These are phyloP conservation scores for Fusarium dlaminii DNA, from an alignment of 2,329 filamentous ascomycete species.

Conservation along the genomic window DNA sequence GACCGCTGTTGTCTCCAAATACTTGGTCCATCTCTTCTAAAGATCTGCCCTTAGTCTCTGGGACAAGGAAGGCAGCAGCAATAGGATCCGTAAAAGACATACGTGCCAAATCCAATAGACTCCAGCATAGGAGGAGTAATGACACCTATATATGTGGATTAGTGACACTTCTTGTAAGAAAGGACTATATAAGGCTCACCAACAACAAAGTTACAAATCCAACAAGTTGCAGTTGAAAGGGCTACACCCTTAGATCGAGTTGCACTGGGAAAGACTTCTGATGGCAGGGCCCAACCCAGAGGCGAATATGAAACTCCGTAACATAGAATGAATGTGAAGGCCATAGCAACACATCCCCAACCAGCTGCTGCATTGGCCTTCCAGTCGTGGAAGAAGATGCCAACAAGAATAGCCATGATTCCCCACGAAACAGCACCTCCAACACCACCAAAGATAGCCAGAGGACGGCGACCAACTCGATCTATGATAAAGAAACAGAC, in stretches of 20 bases:
- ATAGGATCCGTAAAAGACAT: not conserved
- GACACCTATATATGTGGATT: not conserved
- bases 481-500: conserved; percentile 27
- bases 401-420: conserved; percentile 64
- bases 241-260: not conserved
- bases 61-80: conserved; percentile 60
- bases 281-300: not conserved
- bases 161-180: not conserved
- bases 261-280: not conserved
- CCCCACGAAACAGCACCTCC: conserved; percentile 51
- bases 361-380: not conserved
- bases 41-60: conserved; percentile 65
- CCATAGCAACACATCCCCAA: not conserved
- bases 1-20: conserved; percentile 56
- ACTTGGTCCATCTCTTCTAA: conserved; percentile 73
- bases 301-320: not conserved
- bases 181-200: not conserved
- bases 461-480: conserved; percentile 23
- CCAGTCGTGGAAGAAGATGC: conserved; percentile 23
- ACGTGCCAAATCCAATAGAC: not conserved
- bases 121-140: not conserved
- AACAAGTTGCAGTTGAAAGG: not conserved
- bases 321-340: not conserved
- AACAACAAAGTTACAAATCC: not conserved
- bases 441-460: conserved; percentile 53